Percentiles rank a stretch among this genome's conserved stretches.
phyloP scores from a whole-genome alignment of 1,139 yeast species.

The Protomyces arabidopsidicola region DNA sequence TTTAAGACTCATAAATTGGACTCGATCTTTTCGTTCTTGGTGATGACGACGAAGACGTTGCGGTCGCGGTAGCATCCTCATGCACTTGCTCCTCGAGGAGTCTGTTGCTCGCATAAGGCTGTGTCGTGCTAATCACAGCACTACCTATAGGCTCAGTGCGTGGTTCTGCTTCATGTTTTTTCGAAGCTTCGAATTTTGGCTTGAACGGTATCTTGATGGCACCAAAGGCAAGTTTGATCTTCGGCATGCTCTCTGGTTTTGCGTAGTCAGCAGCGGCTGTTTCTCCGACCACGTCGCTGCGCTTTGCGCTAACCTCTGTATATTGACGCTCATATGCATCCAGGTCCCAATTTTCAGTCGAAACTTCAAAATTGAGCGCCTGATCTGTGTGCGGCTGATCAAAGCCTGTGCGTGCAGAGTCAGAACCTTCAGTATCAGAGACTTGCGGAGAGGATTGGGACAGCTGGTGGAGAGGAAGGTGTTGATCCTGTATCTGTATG shows the following conservation, averaged over 20 bases:
- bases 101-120: too few species aligned
- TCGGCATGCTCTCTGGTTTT: neutral
- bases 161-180: too few species aligned
- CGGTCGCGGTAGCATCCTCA: too few species aligned
- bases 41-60: too few species aligned
- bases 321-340: neutral
- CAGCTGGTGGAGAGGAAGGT: neutral
- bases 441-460: neutral
- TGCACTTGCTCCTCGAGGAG: too few species aligned
- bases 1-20: too few species aligned
- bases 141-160: too few species aligned
- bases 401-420: neutral
- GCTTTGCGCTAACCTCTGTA: neutral
- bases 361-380: neutral
- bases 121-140: too few species aligned
- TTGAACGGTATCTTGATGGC: neutral
- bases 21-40: too few species aligned
- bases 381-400: too few species aligned
- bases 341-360: neutral
- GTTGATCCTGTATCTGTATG: neutral
- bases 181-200: neutral
- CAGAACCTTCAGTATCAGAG: neutral
- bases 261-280: neutral
- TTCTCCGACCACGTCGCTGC: too few species aligned
- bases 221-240: neutral